Evolutionary conservation across 1,284 basidiomycete genomes (phyloP).

Genomic region (Sanghuangporus baumii): DNA sequence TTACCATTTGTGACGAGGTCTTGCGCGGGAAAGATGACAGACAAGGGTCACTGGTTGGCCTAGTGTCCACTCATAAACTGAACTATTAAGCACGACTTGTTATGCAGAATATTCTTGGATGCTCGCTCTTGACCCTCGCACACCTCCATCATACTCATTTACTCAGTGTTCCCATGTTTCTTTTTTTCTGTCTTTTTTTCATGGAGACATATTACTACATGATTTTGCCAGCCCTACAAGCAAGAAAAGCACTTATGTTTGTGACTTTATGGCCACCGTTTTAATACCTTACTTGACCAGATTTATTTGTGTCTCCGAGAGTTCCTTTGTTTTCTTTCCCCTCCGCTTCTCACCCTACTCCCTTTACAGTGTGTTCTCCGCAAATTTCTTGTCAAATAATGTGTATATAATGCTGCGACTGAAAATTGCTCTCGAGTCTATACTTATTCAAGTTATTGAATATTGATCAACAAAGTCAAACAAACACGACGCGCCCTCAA

Average conservation of each 20-base stretch:
- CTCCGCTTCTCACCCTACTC: not conserved
- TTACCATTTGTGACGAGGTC: not conserved
- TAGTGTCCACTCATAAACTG: not conserved
- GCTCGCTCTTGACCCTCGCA: slow-evolving; percentile 2
- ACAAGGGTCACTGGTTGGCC: slow-evolving; percentile 7
- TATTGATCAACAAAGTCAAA: not conserved
- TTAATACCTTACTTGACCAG: not conserved
- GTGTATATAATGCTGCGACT: not conserved
- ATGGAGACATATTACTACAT: not conserved
- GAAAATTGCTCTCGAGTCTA: not conserved
- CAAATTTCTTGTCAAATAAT: not conserved
- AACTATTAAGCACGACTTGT: not conserved
- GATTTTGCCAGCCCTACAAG: not conserved
- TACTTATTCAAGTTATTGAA: too few relatives aligned
- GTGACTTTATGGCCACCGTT: not conserved
- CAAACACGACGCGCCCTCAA: not conserved
- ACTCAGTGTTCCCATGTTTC: not conserved
- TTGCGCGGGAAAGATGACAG: not conserved
- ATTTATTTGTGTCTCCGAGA: not conserved
- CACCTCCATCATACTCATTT: not conserved
- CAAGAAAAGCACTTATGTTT: slow-evolving; percentile 11
- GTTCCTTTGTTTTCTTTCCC: not conserved
- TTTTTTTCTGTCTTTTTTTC: not conserved
- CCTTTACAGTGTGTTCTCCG: not conserved
- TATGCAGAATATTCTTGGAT: slow-evolving; percentile 16